These are phyloP conservation scores for Sporothrix schenckii DNA, from an alignment of 2,329 filamentous ascomycete genomes.

Conservation along the genomic window DNA sequence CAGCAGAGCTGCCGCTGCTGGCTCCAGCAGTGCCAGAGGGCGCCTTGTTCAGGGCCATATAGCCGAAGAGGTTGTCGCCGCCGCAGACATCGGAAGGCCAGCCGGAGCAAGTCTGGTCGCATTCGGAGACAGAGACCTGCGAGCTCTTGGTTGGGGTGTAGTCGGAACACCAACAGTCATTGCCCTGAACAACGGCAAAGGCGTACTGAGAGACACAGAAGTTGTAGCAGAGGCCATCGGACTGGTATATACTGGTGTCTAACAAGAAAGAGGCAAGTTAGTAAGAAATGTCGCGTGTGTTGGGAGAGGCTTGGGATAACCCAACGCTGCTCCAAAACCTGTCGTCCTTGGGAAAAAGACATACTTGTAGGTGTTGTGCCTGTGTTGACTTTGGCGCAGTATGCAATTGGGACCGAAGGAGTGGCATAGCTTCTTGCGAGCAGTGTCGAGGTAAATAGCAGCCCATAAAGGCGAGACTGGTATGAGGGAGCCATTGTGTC, in stretches of 20 bases:
- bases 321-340: background rate
- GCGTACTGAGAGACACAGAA: slow-evolving; percentile 62
- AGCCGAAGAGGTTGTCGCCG: slow-evolving; percentile 63
- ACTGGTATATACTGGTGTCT: slow-evolving; percentile 65
- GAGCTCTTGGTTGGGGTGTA: slow-evolving; percentile 58
- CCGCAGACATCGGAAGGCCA: slow-evolving; percentile 69
- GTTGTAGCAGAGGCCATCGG: slow-evolving; percentile 68
- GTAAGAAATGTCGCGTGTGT: background rate
- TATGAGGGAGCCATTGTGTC: slow-evolving; percentile 27
- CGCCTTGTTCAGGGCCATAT: slow-evolving; percentile 58
- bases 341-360: slow-evolving; percentile 37
- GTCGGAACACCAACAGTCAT: slow-evolving; percentile 75
- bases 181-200: slow-evolving; percentile 67
- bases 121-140: slow-evolving; percentile 51
- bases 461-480: slow-evolving; percentile 24
- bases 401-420: slow-evolving; percentile 45
- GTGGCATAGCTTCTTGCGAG: slow-evolving; percentile 37
- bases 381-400: slow-evolving; percentile 55
- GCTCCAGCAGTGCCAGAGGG: slow-evolving; percentile 60
- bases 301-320: slow-evolving; percentile 31
- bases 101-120: slow-evolving; percentile 66
- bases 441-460: slow-evolving; percentile 37
- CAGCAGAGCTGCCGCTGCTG: background rate
- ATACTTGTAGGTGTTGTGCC: slow-evolving; percentile 48
- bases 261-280: slow-evolving; percentile 27